Percentiles rank a stretch among this genome's conserved stretches.
Conservation (phyloP, 2,329 filamentous ascomycete genomes). For the Helminthosporium solani region DNA sequence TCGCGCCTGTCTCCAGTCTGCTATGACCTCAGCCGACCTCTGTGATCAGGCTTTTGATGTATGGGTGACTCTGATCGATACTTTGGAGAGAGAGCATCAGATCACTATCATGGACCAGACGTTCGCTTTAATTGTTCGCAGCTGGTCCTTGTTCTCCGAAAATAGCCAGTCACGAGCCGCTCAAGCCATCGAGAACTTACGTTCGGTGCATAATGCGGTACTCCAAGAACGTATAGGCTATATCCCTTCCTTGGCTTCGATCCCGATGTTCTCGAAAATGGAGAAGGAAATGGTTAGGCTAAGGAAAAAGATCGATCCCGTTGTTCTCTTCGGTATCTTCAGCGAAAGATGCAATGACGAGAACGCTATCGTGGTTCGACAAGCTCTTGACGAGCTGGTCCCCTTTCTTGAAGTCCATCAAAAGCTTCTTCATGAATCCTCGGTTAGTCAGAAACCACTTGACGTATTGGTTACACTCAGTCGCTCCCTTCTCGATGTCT, state of each 20-base stretch:
- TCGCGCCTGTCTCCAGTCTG: slow-evolving; percentile 86
- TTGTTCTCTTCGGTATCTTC: slow-evolving; percentile 70
- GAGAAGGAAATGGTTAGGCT: slow-evolving; percentile 65
- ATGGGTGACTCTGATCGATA: slow-evolving; percentile 76
- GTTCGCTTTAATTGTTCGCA: slow-evolving; percentile 79
- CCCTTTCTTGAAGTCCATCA: slow-evolving; percentile 73
- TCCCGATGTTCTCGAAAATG: slow-evolving; percentile 68
- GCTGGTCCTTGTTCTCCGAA: slow-evolving; percentile 70
- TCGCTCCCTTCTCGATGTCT: slow-evolving; percentile 80
- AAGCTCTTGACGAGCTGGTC: slow-evolving; percentile 75
- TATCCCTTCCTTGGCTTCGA: slow-evolving; percentile 73
- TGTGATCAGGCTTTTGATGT: slow-evolving; percentile 76
- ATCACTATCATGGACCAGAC: slow-evolving; percentile 82
- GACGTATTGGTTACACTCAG: slow-evolving; percentile 69
- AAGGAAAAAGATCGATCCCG: slow-evolving; percentile 64
- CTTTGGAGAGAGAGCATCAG: slow-evolving; percentile 72
- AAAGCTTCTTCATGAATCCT: slow-evolving; percentile 73
- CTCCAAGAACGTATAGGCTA: slow-evolving; percentile 69
- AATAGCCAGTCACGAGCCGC: slow-evolving; percentile 61
- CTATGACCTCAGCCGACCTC: slow-evolving; percentile 72
- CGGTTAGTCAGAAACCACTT: slow-evolving; percentile 81
- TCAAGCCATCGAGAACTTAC: slow-evolving; percentile 63
- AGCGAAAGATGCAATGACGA: slow-evolving; percentile 75
- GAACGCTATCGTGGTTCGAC: slow-evolving; percentile 79
- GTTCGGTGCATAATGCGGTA: slow-evolving; percentile 62